These are phyloP conservation scores for Turritis glabra DNA, from an alignment of 345 rosid species.

Conservation along the genomic window DNA sequence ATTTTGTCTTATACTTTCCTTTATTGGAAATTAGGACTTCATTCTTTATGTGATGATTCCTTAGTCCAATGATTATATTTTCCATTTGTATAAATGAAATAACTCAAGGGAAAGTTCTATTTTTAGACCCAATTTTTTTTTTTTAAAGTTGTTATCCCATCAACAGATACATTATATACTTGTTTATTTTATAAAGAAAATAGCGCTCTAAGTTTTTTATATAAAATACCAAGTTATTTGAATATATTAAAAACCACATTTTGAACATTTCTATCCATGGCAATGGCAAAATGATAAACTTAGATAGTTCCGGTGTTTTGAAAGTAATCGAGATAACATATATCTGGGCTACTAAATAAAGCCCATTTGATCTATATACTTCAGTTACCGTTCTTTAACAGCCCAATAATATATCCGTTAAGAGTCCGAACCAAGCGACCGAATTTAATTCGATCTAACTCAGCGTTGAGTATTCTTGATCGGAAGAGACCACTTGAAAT, in stretches of 20 bases:
- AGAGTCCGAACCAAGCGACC: too few species aligned
- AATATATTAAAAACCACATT: too few species aligned
- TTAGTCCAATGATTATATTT: conserved; percentile 9
- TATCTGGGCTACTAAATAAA: background rate
- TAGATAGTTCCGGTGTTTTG: too few species aligned
- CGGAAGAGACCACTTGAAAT: too few species aligned
- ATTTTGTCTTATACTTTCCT: conserved; percentile 1
- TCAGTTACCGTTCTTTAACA: too few species aligned
- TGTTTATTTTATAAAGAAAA: background rate
- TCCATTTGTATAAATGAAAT: background rate
- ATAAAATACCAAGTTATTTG: too few species aligned
- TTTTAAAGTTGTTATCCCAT: background rate
- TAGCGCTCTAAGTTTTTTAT: background rate
- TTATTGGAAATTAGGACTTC: conserved; percentile 3
- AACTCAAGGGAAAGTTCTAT: background rate
- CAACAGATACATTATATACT: background rate
- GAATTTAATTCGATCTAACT: too few species aligned
- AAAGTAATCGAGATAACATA: too few species aligned
- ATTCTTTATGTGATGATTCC: conserved; percentile 14
- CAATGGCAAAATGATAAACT: too few species aligned
- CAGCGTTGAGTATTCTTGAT: background rate
- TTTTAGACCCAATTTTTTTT: background rate
- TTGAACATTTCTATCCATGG: too few species aligned
- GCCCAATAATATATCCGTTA: too few species aligned
- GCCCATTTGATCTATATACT: background rate